Evolutionary conservation across 176 grass and related monocot genomes (phyloP).

Genomic region (Ampelocalamus luodianensis): DNA sequence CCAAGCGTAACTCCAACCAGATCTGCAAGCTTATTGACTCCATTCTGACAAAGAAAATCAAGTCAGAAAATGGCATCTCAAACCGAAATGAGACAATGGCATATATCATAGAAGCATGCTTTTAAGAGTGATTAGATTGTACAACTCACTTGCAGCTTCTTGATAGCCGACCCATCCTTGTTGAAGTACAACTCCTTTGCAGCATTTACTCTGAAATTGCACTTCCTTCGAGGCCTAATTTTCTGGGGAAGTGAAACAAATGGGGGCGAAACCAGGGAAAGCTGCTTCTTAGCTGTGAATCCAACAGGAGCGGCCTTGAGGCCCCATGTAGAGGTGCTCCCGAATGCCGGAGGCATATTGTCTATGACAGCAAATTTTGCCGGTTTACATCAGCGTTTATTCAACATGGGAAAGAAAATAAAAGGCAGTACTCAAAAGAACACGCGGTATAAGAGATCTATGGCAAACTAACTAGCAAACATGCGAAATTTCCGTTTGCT

Average conservation of each 20-base stretch:
- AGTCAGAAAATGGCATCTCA: background rate
- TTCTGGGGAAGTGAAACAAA: constrained; percentile 15
- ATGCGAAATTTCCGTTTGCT: background rate
- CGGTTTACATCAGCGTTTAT: background rate
- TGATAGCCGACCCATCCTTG: constrained; percentile 68
- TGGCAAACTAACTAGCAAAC: background rate
- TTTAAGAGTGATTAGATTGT: background rate
- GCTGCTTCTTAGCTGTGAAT: constrained; percentile 10
- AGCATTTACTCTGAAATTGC: constrained; percentile 49
- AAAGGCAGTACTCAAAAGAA: no score
- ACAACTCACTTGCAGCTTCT: constrained; percentile 61
- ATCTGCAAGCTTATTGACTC: constrained; percentile 79
- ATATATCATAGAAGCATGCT: background rate
- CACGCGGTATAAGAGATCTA: background rate
- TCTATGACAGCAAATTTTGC: background rate
- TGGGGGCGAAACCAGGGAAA: background rate
- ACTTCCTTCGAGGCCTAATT: constrained; percentile 24
- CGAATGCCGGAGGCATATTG: constrained; percentile 38
- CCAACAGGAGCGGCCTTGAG: background rate
- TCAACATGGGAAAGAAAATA: background rate
- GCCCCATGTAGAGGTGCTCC: constrained; percentile 25
- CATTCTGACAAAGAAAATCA: constrained; percentile 37
- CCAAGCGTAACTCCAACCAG: constrained; percentile 78
- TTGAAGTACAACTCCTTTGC: constrained; percentile 80
- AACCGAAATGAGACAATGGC: background rate